These are phyloP conservation scores for Pseudocercospora eumusae DNA, from an alignment of 2,329 filamentous ascomycete genomes.

Conservation along the genomic window DNA sequence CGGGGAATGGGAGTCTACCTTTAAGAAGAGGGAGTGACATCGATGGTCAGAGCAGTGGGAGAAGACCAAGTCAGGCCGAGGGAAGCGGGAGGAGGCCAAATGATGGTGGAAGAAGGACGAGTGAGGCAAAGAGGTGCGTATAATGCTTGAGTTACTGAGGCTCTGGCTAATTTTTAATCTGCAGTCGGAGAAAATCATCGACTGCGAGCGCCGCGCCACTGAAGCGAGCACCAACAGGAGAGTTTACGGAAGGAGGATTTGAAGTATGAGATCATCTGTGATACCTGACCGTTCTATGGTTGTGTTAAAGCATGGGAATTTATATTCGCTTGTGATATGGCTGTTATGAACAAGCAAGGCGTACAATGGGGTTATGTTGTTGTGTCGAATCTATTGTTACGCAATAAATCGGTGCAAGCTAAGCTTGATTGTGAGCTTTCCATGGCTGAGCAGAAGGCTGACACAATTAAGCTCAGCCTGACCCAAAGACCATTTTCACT, in stretches of 20 bases:
- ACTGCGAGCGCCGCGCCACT: neutral
- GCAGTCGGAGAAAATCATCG: slow-evolving; percentile 3
- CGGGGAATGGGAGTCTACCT: neutral
- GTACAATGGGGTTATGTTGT: neutral
- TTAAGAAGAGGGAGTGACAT: neutral
- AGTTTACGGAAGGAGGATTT: slow-evolving; percentile 18
- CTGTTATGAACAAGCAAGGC: neutral
- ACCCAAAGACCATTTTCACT: neutral
- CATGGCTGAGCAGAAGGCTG: neutral
- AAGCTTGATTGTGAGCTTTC: neutral
- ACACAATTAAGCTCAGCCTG: neutral
- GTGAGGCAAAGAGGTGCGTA: slow-evolving; percentile 7
- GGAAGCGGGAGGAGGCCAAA: slow-evolving; percentile 26
- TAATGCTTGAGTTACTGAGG: neutral
- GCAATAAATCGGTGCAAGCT: neutral
- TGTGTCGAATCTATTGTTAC: neutral
- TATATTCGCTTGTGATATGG: neutral
- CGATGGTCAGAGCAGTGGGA: neutral
- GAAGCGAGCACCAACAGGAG: slow-evolving; percentile 6
- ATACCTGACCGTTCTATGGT: neutral
- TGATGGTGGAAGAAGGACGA: slow-evolving; percentile 30
- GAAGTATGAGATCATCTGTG: slow-evolving; percentile 6
- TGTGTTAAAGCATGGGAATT: neutral
- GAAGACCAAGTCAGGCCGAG: neutral
- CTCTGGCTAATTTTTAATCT: neutral